A percentile compares a stretch with the other conserved stretches of the same genome.
Evolutionary conservation across 768 basidiomycete species (phyloP).

Genomic region (Coprinopsis strossmayeri): DNA sequence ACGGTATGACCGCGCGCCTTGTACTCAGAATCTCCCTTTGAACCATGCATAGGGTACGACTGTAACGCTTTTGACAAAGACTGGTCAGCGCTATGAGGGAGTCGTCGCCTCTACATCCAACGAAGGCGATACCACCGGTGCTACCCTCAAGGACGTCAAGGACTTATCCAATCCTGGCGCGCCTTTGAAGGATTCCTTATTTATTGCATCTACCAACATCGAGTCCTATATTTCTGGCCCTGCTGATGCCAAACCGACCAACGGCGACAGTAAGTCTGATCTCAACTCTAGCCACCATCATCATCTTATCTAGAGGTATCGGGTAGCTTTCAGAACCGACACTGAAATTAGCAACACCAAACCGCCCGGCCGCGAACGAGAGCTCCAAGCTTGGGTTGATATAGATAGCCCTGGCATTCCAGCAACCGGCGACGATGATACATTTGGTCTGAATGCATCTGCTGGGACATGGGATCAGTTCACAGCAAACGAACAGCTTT

Average conservation of each 20-base stretch:
- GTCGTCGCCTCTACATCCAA: constrained; percentile 51
- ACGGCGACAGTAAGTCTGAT: constrained; percentile 59
- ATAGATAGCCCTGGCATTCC: constrained; percentile 26
- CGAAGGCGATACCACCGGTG: constrained; percentile 66
- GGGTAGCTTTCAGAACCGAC: neutral
- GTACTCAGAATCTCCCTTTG: constrained; percentile 4
- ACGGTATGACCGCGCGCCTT: constrained; percentile 44
- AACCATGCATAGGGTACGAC: constrained; percentile 55
- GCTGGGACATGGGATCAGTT: constrained; percentile 81
- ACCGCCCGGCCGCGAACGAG: constrained; percentile 54
- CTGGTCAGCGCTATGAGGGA: constrained; percentile 68
- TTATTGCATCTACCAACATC: constrained; percentile 68
- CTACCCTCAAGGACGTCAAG: constrained; percentile 72
- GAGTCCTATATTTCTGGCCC: constrained; percentile 70
- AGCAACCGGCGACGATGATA: constrained; percentile 50
- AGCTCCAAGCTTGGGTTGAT: constrained; percentile 75
- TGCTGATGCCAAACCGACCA: constrained; percentile 60
- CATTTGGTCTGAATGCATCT: constrained; percentile 47
- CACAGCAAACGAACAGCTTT: constrained; percentile 84
- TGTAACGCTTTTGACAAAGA: constrained; percentile 69
- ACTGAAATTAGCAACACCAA: constrained; percentile 51
- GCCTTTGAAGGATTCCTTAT: constrained; percentile 63
- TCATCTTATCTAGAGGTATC: neutral
- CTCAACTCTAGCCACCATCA: neutral
- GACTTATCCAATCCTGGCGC: constrained; percentile 62